phyloP scores from a whole-genome alignment of 225 moss, liverwort and hornwort species.

The Polytrichum formosum region DNA sequence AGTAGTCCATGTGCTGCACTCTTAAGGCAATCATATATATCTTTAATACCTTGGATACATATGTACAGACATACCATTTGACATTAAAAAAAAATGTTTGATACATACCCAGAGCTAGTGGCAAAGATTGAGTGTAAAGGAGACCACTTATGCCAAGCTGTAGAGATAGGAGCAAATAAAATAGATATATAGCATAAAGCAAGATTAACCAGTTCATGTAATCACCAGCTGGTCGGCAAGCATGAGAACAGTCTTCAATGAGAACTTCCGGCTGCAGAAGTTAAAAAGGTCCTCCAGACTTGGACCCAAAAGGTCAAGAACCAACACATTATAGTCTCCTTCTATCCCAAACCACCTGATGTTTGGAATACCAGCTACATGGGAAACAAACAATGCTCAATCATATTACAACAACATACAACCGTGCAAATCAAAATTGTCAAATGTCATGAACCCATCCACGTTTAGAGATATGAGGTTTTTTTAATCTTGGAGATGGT shows the following conservation, averaged over 20 bases:
- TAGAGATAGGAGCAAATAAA: background rate
- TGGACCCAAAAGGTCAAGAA: conserved; percentile 86
- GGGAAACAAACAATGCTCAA: background rate
- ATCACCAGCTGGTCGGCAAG: conserved; percentile 91
- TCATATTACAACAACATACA: background rate
- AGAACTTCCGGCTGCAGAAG: conserved; percentile 88
- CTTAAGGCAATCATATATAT: too few species aligned
- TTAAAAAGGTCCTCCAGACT: conserved; percentile 94
- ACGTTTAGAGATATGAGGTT: too few species aligned
- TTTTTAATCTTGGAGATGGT: too few species aligned
- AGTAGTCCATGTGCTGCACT: too few species aligned
- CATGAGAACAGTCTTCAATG: conserved; percentile 90
- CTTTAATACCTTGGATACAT: too few species aligned
- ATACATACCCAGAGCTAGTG: too few species aligned
- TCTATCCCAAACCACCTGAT: conserved; percentile 99
- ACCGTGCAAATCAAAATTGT: too few species aligned
- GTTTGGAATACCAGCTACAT: conserved; percentile 91
- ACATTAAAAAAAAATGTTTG: too few species aligned
- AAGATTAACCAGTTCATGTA: background rate
- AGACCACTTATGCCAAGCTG: too few species aligned
- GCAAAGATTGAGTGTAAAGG: background rate
- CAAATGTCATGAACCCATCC: too few species aligned
- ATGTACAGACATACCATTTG: too few species aligned
- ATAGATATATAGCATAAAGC: background rate
- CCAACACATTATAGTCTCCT: conserved; percentile 94